Percentiles rank a stretch among this genome's conserved stretches.
Conservation (phyloP, 371 early-diverging fungal species). For the Syncephalastrum racemosum region DNA sequence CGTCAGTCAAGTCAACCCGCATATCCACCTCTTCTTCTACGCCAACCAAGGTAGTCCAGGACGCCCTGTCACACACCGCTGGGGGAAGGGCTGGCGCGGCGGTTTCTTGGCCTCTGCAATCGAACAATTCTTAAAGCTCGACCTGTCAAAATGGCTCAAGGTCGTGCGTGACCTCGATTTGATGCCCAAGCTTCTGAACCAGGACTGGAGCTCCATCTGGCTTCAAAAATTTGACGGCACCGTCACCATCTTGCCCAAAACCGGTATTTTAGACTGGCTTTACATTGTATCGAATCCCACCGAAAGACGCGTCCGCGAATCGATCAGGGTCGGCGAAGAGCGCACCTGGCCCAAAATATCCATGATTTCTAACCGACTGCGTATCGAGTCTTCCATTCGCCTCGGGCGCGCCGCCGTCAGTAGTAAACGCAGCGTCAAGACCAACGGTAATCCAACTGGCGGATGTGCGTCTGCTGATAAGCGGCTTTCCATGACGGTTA, state of each 20-base stretch:
- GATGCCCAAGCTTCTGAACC: conserved; percentile 70
- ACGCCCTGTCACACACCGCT: conserved; percentile 59
- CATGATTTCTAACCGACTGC: conserved; percentile 78
- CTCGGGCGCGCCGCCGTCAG: conserved; percentile 24
- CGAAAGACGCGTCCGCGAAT: conserved; percentile 51
- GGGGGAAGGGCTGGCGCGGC: conserved; percentile 75
- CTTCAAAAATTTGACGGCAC: conserved; percentile 88
- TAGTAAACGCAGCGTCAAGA: conserved; percentile 7
- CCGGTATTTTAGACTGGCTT: conserved; percentile 64
- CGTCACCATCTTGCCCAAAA: conserved; percentile 80
- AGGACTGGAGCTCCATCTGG: conserved; percentile 84
- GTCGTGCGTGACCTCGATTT: conserved; percentile 77
- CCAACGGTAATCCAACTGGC: background rate
- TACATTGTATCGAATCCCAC: conserved; percentile 75
- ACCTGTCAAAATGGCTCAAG: conserved; percentile 85
- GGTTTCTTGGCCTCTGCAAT: conserved; percentile 81
- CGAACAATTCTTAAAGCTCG: conserved; percentile 81
- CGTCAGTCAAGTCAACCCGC: conserved; percentile 92
- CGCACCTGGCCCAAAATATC: conserved; percentile 82
- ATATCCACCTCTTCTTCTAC: conserved; percentile 84
- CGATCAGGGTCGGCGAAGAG: conserved; percentile 61
- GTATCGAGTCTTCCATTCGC: conserved; percentile 70
- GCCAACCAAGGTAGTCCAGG: conserved; percentile 77
- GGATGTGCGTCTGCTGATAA: background rate
- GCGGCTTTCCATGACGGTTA: background rate